These are phyloP conservation scores for Singerocomus inundabilis DNA, from an alignment of 1,284 basidiomycete species.

Conservation along the genomic window DNA sequence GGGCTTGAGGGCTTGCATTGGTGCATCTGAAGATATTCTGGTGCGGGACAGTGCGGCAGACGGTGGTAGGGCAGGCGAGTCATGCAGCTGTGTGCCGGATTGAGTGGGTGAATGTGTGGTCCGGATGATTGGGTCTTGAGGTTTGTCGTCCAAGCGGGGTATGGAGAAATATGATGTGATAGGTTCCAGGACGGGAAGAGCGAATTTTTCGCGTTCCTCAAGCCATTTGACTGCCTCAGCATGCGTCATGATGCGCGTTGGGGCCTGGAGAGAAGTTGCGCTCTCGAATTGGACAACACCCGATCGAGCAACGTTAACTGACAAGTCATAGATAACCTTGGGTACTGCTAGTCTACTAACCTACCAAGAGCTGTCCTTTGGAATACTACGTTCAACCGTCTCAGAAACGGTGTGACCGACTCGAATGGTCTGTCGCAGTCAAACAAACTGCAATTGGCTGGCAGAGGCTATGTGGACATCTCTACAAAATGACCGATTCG, in stretches of 20 bases:
- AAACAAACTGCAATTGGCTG: neutral
- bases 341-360: too few species aligned
- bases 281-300: too few species aligned
- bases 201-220: slow-evolving; percentile 18
- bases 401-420: too few species aligned
- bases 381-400: too few species aligned
- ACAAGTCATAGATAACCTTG: too few species aligned
- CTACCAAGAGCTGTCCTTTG: too few species aligned
- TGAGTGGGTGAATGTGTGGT: slow-evolving; percentile 38
- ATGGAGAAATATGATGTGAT: slow-evolving; percentile 53
- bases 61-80: neutral
- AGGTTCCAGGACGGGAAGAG: slow-evolving; percentile 33
- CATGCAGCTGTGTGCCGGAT: neutral
- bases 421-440: too few species aligned
- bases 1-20: neutral
- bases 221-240: slow-evolving; percentile 13
- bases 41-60: neutral
- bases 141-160: slow-evolving; percentile 57
- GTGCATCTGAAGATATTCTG: neutral
- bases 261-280: neutral
- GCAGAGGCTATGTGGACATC: slow-evolving; percentile 20
- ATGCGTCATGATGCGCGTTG: slow-evolving; percentile 4
- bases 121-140: slow-evolving; percentile 75
- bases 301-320: too few species aligned
- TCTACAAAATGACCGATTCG: slow-evolving; percentile 29